Base-by-base conservation (phyloP, 2,329 filamentous ascomycete species). In the Penicillium sp. region DNA sequence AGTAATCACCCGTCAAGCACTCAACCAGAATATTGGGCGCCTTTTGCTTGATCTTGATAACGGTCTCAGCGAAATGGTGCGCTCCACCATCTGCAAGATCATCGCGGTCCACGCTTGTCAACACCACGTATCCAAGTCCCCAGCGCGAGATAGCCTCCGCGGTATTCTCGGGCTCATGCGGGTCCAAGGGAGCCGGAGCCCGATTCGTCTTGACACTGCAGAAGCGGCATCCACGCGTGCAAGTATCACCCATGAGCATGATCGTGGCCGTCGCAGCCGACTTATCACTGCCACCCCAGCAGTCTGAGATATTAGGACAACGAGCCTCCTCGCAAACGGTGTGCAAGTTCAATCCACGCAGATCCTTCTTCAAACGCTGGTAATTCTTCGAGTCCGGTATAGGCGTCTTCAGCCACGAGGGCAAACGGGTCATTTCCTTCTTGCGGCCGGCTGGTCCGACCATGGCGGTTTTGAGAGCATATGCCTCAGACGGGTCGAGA, bases 161-260 rank as follows among this genome's bases (percentile, higher is more conserved):
- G 1, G 93, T 97, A 78, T 99, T 89, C 82, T 99, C 95, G 0
- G 95, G 95, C 80, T 99, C 95, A 78, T 98, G 94, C 1, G 92
- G 91, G 75, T 99, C 95, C 53, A 99, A 84, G 11, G 95, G 91
- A 13, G 92, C 88, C 0, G 87, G 87, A 1, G 82, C 80, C 46
- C 90, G 88, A 60, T 82, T 89, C 3, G 95, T 99, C 84, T 98
- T 98, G 55, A 99, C 95, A 67, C 89, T 92, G 84, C 95, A 99
- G 83, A 99, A 99, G 56, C 95, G 87, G 79, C 95, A 99, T 19
- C 94, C 95, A 62, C 95, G 86, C 19, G 95, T 99, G 79, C 95
- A 99, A 8, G 94, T 98, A 77, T 99, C 95, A 66, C 95, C 95
- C 93, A 98, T 98, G 52, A 99, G 82, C 95, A 99, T 99, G 78